Base-by-base conservation (phyloP, 371 early-diverging fungal species). In the Haplosporangium sp. region DNA sequence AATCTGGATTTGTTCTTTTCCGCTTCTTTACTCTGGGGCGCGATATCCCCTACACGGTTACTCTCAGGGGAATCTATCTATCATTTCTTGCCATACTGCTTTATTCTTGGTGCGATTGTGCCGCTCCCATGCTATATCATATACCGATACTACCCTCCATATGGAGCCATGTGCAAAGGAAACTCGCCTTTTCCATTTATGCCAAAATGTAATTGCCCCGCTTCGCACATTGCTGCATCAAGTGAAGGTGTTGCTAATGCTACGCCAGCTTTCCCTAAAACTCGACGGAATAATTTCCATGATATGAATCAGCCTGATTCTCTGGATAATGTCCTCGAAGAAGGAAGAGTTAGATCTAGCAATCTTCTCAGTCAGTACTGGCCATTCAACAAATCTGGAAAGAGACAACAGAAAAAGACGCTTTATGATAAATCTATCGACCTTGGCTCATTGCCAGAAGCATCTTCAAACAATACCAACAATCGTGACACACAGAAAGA, bases 31-130 rank as follows among this genome's bases (percentile, higher is more conserved):
- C 70, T 84, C n/a, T 94, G 92, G 94, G 94, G 94, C 27, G 87
- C 91, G 13, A 88, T 94, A 38, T 93, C 93, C 1, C 94, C 95
- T 3, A 63, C 75, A 20, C 84, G 83, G 5, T 86, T 92, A 84
- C 94, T 93, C 76, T 92, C 91, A 8, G 83, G 81, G 5, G 84
- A 65, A 1, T 88, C 91, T 1, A 78, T 84, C 8, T 94, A 94
- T 77, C 86, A 88, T 47, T 78, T 86, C 17, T 52, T 88, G 10
- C 74, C 88, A 3, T 89, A 84, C 67, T 78, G 88, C 65, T 90
- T 91, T 65, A 38, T 90, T 17, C 45, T 89, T 52, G 93, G 93
- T 4, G 61, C 87, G 15, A 20, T 92, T 17, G 64, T 90, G 19
- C 90, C 92, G 0, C 69, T 90, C 1, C 85, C 89, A 2, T 85